Evolutionary conservation across 805 yeast species (phyloP).

Genomic region (Sugiyamaella lignohabitans): DNA sequence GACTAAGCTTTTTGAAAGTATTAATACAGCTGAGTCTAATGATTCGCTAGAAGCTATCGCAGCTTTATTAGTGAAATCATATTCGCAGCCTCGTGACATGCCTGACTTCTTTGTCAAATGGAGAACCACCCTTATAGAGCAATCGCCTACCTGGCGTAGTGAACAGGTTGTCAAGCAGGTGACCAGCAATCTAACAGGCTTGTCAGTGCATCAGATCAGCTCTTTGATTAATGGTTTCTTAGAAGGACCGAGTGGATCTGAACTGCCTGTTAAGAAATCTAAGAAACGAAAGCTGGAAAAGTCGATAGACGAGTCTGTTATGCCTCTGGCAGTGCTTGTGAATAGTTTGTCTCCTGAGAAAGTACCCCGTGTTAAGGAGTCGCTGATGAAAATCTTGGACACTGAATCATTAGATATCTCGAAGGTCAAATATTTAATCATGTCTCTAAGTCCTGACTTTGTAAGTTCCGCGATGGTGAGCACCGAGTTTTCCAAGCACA

Average conservation of each 20-base stretch:
- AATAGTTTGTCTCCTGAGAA: conserved; percentile 1
- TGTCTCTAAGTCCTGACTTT: conserved; percentile 9
- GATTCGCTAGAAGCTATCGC: background rate
- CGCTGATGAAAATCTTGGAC: background rate
- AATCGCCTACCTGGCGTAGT: background rate
- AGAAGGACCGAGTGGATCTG: no score
- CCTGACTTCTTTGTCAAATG: background rate
- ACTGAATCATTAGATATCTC: conserved; percentile 1
- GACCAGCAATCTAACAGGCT: background rate
- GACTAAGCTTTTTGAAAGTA: background rate
- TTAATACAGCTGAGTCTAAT: background rate
- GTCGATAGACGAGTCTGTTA: background rate
- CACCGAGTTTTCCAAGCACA: background rate
- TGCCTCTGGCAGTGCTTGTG: background rate
- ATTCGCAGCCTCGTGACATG: conserved; percentile 4
- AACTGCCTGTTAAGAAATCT: no score
- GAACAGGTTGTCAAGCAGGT: background rate
- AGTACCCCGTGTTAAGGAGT: background rate
- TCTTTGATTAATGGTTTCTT: background rate
- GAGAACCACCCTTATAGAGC: background rate
- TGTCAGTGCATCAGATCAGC: background rate
- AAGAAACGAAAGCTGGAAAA: background rate
- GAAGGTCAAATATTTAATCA: conserved; percentile 11
- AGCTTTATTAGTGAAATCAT: background rate
- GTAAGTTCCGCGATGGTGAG: background rate